phyloP scores from a whole-genome alignment of 2,329 filamentous ascomycete genomes.

The Alternaria brassicae region DNA sequence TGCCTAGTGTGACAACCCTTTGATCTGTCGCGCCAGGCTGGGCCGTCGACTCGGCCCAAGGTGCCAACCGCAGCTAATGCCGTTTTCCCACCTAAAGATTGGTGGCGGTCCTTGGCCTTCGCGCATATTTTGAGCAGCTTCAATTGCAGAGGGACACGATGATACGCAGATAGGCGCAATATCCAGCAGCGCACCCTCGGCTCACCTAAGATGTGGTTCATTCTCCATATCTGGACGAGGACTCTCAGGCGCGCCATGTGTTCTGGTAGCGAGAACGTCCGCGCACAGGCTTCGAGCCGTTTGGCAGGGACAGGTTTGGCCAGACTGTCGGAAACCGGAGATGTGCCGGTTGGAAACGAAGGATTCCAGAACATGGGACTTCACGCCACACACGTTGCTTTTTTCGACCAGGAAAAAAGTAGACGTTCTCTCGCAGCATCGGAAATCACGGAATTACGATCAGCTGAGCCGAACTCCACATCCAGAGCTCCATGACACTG shows the following conservation, averaged over 20 bases:
- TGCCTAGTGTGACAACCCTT: not conserved
- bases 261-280: not conserved
- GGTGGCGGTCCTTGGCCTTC: not conserved
- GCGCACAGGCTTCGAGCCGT: conserved; percentile 1
- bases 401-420: no score
- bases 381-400: not conserved
- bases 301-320: not conserved
- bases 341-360: conserved; percentile 6
- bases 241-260: not conserved
- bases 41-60: not conserved
- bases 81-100: not conserved
- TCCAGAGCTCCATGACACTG: not conserved
- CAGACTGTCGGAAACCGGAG: conserved; percentile 3
- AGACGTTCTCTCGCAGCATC: not conserved
- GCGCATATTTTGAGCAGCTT: not conserved
- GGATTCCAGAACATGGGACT: not conserved
- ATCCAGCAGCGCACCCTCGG: not conserved
- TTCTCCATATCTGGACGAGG: not conserved
- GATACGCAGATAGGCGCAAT: not conserved
- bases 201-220: not conserved
- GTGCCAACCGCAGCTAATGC: not conserved
- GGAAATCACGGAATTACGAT: not conserved
- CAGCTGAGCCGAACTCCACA: not conserved
- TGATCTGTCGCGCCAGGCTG: not conserved
- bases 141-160: not conserved